Conservation (phyloP, 179 eudicot species). For the Beta lomatogona region DNA sequence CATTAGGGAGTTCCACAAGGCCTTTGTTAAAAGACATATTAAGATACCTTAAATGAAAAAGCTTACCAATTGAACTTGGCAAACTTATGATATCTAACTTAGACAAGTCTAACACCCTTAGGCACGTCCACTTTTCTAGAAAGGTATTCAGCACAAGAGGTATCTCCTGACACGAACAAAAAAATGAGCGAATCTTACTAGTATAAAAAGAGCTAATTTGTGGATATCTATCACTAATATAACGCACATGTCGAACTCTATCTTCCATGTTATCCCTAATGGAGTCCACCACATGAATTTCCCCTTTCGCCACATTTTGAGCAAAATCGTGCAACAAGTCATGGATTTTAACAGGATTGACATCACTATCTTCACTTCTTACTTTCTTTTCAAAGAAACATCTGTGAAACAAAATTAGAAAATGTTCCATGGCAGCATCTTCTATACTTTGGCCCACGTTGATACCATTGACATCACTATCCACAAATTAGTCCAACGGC, state of each 20-base stretch:
- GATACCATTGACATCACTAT: too few relatives aligned
- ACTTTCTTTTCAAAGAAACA: neutral
- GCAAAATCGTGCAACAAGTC: constrained; percentile 3
- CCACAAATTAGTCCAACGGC: neutral
- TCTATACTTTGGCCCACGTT: neutral
- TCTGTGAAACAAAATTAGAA: neutral
- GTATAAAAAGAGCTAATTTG: neutral
- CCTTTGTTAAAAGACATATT: neutral
- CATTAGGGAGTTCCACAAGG: neutral
- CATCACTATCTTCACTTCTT: neutral
- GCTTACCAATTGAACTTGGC: constrained; percentile 8
- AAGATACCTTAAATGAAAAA: constrained; percentile 18
- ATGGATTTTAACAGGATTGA: neutral
- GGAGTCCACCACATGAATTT: neutral
- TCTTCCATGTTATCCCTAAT: neutral
- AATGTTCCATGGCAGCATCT: constrained; percentile 1
- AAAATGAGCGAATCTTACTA: constrained; percentile 8
- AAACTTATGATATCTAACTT: neutral
- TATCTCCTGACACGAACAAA: neutral
- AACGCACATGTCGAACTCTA: neutral
- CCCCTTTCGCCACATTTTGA: neutral
- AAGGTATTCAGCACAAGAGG: neutral
- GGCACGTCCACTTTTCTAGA: neutral
- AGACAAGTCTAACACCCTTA: neutral
- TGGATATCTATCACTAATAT: neutral